Base-by-base conservation (phyloP, 148 eudicot species). In the Persicaria maculosa region DNA sequence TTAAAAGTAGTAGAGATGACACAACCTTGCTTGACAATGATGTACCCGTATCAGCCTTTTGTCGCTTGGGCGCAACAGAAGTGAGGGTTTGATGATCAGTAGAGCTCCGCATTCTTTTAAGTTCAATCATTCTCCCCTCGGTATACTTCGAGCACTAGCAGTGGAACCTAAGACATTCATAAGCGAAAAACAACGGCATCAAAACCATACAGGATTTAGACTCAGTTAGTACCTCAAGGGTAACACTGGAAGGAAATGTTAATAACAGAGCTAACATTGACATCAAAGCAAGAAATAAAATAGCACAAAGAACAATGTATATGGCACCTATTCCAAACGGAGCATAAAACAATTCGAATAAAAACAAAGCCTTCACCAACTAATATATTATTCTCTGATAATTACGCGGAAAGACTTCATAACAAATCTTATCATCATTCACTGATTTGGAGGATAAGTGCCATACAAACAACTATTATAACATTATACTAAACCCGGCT, bases 21-120 rank as follows among this genome's bases (percentile, higher is more conserved):
- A 79, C 40, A 62, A 93, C 98, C 94, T 91, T 93, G 79, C 87
- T 77, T 73, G 91, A 84, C 75, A 89, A 80, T 31, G 92, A 84
- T 14, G 79, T 19, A 79, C 91, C 84, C 14, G 79, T 16, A 79
- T 84, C 91, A 17, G 86, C 85, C 84, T 89, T 93, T 10, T 82
- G 87, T 20, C 89, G 85, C 79, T 93, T 90, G 77, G 93, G 79
- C 57, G 84, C 80, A 79, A 82, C 76, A 59, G 91, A 78, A 77
- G 80, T 79, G 5, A 86, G 83, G 81, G 76, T 79, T 74, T 84
- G 83, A 79, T 84, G 89, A 19, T 89, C 89, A 78, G 85, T 78
- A 68, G 92, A 77, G 71, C 82, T 75, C 11, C 80, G 80, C 74
- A 88, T 77, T 74, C 96, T 80, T 78, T 86, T 90, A 69, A 85